Percentiles rank a stretch among this genome's conserved stretches.
Conservation (phyloP, 2,329 filamentous ascomycete species). For the Coleophoma eucalyptorum region DNA sequence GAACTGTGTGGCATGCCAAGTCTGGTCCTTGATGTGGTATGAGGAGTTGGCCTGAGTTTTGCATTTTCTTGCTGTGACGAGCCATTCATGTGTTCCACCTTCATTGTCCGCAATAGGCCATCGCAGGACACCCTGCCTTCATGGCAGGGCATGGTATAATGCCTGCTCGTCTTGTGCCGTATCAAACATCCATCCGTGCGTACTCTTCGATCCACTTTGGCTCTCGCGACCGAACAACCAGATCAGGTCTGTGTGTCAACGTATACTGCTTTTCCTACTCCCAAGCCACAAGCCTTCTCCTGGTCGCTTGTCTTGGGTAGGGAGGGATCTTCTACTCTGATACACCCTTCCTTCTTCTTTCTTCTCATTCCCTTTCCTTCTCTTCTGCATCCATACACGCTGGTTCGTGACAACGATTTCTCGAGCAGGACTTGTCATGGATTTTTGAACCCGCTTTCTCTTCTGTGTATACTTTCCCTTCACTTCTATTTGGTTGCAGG, state of each 20-base stretch:
- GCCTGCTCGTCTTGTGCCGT: not conserved
- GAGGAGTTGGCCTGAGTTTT: not conserved
- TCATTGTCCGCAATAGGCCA: no score
- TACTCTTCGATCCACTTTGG: not conserved
- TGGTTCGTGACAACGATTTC: conserved; percentile 25
- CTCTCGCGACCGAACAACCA: no score
- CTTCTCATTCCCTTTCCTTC: conserved; percentile 10
- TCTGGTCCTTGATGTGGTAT: no score
- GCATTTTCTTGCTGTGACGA: not conserved
- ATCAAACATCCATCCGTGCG: conserved; percentile 1
- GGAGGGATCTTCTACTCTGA: conserved; percentile 8
- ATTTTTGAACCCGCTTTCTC: conserved; percentile 4
- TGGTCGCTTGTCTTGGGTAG: not conserved
- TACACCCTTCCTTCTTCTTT: conserved; percentile 14
- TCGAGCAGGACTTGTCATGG: conserved; percentile 13
- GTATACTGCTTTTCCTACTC: no score
- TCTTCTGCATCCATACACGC: conserved; percentile 21
- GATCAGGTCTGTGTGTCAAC: no score
- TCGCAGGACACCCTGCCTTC: no score
- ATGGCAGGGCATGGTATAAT: not conserved
- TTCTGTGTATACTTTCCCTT: not conserved
- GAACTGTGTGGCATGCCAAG: no score
- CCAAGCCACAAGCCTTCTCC: no score
- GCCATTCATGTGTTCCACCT: conserved; percentile 2
- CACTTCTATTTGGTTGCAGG: conserved; percentile 3